These are phyloP conservation scores for Marasmius sp. DNA, from an alignment of 1,284 basidiomycete genomes.

Conservation along the genomic window DNA sequence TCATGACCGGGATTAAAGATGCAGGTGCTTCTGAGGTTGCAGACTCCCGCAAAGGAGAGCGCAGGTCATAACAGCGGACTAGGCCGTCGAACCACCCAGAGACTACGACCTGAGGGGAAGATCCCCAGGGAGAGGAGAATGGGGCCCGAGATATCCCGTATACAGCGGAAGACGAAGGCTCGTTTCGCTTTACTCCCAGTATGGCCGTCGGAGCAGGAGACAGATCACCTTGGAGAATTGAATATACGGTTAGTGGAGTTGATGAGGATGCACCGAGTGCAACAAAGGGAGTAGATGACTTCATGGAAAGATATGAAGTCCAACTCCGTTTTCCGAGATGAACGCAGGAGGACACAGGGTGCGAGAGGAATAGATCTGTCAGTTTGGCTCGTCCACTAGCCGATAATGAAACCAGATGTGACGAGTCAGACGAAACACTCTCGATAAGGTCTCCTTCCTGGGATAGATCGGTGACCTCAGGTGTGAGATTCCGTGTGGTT, in stretches of 20 bases:
- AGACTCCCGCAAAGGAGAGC: constrained; percentile 36
- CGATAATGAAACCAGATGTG: constrained; percentile 56
- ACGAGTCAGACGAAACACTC: constrained; percentile 47
- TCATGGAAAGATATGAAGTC: constrained; percentile 54
- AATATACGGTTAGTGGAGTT: constrained; percentile 57
- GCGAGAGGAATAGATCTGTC: constrained; percentile 26
- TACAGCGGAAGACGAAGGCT: constrained; percentile 52
- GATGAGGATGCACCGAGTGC: constrained; percentile 65
- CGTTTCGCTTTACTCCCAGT: constrained; percentile 32
- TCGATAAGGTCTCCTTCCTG: constrained; percentile 46
- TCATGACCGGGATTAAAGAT: constrained; percentile 54
- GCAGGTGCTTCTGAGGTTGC: constrained; percentile 12
- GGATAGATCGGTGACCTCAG: constrained; percentile 27
- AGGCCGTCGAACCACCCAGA: constrained; percentile 79
- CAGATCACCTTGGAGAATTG: constrained; percentile 46
- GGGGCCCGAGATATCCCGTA: constrained; percentile 67
- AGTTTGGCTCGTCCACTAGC: constrained; percentile 51
- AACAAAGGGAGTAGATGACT: constrained; percentile 55
- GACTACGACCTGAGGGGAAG: constrained; percentile 69
- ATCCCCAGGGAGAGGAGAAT: constrained; percentile 59
- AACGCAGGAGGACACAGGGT: constrained; percentile 30
- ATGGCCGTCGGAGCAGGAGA: constrained; percentile 44
- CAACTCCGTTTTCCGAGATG: constrained; percentile 56
- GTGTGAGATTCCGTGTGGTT: constrained; percentile 14
- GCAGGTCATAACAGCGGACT: constrained; percentile 71